A percentile compares a stretch with the other conserved stretches of the same genome.
phyloP scores from a whole-genome alignment of 2,329 filamentous ascomycete genomes.

The Ophiostoma sp. region DNA sequence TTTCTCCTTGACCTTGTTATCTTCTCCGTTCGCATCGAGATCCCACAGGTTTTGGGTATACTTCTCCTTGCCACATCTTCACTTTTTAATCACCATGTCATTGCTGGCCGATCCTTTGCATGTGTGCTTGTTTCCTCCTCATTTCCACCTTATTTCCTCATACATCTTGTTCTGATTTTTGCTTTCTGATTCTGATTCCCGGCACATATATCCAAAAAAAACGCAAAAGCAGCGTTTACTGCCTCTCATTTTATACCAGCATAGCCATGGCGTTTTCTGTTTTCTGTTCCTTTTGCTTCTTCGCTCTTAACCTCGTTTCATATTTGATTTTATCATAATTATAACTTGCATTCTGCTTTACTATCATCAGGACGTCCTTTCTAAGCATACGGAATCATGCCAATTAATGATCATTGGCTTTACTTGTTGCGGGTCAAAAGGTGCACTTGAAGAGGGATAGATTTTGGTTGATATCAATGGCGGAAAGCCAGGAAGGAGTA shows the following conservation, averaged over 20 bases:
- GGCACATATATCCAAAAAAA: constrained; percentile 4
- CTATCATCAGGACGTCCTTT: background rate
- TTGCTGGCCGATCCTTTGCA: background rate
- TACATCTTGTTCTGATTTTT: background rate
- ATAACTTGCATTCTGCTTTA: background rate
- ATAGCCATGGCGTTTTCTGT: constrained; percentile 9
- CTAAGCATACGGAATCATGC: background rate
- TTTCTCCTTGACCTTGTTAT: no score
- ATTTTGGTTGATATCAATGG: background rate
- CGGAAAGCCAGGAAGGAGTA: background rate
- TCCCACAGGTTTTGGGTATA: background rate
- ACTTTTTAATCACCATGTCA: background rate
- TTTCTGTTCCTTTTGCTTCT: background rate
- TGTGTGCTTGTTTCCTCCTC: background rate
- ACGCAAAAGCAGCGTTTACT: constrained; percentile 5
- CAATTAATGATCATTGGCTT: no score
- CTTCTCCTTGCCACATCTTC: background rate
- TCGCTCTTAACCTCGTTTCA: background rate
- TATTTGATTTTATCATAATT: background rate
- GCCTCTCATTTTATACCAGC: constrained; percentile 9
- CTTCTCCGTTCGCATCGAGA: background rate
- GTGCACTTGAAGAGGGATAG: background rate
- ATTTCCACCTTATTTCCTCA: background rate
- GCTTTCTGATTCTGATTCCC: background rate
- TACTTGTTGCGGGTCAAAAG: no score